These are phyloP conservation scores for Piper betle DNA, from an alignment of 164 flowering plant genomes.

Conservation along the genomic window DNA sequence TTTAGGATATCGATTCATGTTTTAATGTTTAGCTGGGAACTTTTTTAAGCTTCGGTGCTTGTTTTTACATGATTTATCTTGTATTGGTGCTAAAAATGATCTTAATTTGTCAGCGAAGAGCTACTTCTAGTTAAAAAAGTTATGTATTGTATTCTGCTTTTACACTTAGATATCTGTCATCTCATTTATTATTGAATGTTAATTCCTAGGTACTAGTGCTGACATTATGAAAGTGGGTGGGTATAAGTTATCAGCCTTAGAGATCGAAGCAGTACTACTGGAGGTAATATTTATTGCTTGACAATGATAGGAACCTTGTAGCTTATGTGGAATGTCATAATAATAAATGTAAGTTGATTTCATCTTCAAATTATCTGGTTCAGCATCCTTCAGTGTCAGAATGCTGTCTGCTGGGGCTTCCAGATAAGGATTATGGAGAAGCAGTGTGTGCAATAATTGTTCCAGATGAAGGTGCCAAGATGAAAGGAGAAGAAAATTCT, in stretches of 20 bases:
- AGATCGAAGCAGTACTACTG: conserved; percentile 80
- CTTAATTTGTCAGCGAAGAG: no score
- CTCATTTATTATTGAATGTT: no score
- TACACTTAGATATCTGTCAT: no score
- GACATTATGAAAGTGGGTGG: conserved; percentile 99
- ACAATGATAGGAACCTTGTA: no score
- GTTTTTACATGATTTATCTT: no score
- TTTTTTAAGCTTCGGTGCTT: no score
- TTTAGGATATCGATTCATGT: background rate
- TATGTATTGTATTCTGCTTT: no score
- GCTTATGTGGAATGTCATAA: background rate
- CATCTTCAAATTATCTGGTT: background rate
- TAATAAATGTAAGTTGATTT: background rate
- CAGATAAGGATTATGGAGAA: conserved; percentile 84
- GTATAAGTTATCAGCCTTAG: conserved; percentile 88
- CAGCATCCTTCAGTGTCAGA: conserved; percentile 80
- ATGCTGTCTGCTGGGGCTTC: conserved; percentile 87
- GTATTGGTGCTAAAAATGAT: no score
- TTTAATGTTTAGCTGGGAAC: no score
- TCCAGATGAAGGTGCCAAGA: conserved; percentile 39
- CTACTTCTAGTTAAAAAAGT: no score
- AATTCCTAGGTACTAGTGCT: conserved; percentile 71
- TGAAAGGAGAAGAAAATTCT: conserved; percentile 30
- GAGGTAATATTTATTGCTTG: conserved; percentile 34
- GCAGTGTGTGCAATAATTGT: conserved; percentile 70